Evolutionary conservation across 23 red algal species (phyloP).

Genomic region (Pyropia yezoensis): DNA sequence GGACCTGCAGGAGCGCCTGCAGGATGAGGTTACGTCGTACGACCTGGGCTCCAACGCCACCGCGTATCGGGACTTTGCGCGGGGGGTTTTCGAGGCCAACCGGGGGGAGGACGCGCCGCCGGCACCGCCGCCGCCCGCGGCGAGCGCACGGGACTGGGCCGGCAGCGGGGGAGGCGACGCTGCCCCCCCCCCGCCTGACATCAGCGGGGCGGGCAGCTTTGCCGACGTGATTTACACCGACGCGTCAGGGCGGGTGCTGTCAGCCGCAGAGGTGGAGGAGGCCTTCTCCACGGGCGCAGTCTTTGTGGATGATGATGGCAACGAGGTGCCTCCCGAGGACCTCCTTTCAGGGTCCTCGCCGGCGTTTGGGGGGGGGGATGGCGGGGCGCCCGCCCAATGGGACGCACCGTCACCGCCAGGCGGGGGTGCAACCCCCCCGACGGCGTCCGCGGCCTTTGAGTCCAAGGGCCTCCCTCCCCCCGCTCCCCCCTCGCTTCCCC

Average conservation of each 20-base stretch:
- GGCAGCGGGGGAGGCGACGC: too few species aligned
- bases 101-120: slow-evolving; percentile 12
- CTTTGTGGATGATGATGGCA: slow-evolving; percentile 12
- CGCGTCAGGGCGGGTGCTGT: slow-evolving; percentile 3
- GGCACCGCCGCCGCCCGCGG: not conserved
- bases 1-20: slow-evolving; percentile 24
- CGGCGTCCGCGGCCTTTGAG: too few species aligned
- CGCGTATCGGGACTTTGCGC: slow-evolving; percentile 43
- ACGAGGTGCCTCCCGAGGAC: not conserved
- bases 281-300: slow-evolving; percentile 9
- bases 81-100: slow-evolving; percentile 35
- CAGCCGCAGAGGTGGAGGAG: slow-evolving; percentile 8
- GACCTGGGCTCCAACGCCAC: slow-evolving; percentile 21
- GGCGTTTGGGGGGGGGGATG: too few species aligned
- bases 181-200: not conserved
- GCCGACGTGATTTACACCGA: slow-evolving; percentile 15
- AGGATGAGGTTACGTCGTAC: slow-evolving; percentile 21
- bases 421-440: too few species aligned
- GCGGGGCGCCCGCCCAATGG: too few species aligned
- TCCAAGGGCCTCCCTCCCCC: too few species aligned
- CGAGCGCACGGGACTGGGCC: slow-evolving; percentile 4
- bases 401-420: too few species aligned
- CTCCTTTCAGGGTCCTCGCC: too few species aligned
- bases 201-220: not conserved
- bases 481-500: too few species aligned